Conservation (phyloP, 2,329 filamentous ascomycete genomes). For the Ophiocordyceps camponoti-leonardi region DNA sequence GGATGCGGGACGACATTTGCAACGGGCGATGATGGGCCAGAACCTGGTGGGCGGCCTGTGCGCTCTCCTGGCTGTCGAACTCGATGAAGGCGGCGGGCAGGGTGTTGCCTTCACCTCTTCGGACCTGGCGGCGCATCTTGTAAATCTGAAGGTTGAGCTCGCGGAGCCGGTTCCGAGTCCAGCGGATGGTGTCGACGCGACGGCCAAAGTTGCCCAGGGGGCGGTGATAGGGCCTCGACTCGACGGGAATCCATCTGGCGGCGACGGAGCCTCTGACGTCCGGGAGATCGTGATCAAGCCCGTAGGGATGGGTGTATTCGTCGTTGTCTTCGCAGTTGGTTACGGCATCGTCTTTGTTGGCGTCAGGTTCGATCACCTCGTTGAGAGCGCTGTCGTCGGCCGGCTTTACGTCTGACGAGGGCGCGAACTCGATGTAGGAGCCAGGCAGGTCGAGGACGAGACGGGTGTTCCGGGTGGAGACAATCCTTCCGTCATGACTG, state of each 20-base stretch:
- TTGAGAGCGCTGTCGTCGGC: not conserved
- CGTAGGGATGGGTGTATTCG: slow-evolving; percentile 20
- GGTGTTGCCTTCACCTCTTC: slow-evolving; percentile 49
- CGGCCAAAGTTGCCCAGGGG: slow-evolving; percentile 55
- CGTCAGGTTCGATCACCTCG: not conserved
- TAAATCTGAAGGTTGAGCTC: slow-evolving; percentile 21
- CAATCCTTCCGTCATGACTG: not conserved
- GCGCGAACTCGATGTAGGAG: slow-evolving; percentile 1
- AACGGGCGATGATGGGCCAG: slow-evolving; percentile 74
- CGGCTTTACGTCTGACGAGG: not conserved
- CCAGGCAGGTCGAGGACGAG: slow-evolving; percentile 3
- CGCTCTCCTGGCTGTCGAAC: slow-evolving; percentile 65
- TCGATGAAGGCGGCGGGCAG: slow-evolving; percentile 79
- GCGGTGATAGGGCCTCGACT: slow-evolving; percentile 59
- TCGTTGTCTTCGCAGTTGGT: slow-evolving; percentile 12
- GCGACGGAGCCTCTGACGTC: slow-evolving; percentile 37
- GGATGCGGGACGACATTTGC: slow-evolving; percentile 72
- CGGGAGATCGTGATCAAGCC: slow-evolving; percentile 15
- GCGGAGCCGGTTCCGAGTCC: slow-evolving; percentile 44
- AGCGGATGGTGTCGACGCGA: slow-evolving; percentile 90
- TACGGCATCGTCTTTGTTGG: not conserved
- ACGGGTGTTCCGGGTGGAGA: not conserved
- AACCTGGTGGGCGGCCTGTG: slow-evolving; percentile 74
- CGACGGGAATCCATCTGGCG: slow-evolving; percentile 54
- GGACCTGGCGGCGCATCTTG: slow-evolving; percentile 60